A percentile compares a stretch with the other conserved stretches of the same genome.
Evolutionary conservation across 1,139 yeast genomes (phyloP).

Genomic region (Suhomyces choctaworum): DNA sequence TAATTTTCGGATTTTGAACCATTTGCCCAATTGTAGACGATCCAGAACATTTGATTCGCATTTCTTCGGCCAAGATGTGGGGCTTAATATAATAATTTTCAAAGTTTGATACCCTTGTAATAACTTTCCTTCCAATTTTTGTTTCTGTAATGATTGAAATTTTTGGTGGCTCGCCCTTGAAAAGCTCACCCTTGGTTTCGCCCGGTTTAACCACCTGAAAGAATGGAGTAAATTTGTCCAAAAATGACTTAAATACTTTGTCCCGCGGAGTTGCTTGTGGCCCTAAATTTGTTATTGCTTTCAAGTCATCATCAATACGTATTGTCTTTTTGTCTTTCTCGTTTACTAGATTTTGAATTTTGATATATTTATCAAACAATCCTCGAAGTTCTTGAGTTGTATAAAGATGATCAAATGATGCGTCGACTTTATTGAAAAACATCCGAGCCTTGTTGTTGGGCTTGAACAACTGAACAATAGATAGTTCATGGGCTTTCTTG

Average conservation of each 20-base stretch:
- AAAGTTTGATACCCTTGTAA: constrained; percentile 70
- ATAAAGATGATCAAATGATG: constrained; percentile 43
- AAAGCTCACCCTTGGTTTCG: constrained; percentile 39
- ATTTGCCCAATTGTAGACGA: constrained; percentile 71
- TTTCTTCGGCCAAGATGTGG: constrained; percentile 61
- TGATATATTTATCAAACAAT: constrained; percentile 57
- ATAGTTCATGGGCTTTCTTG: constrained; percentile 30
- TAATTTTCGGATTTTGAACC: constrained; percentile 52
- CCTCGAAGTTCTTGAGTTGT: constrained; percentile 54
- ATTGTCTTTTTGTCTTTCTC: constrained; percentile 50
- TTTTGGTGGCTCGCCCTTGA: constrained; percentile 68
- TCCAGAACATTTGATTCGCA: constrained; percentile 83
- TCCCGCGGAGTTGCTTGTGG: constrained; percentile 47
- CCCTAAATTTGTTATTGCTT: constrained; percentile 26
- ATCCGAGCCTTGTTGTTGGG: constrained; percentile 53
- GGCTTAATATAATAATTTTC: constrained; percentile 70
- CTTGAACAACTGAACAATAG: constrained; percentile 47
- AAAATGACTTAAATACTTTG: constrained; percentile 48
- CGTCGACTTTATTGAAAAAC: constrained; percentile 50
- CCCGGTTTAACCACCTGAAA: constrained; percentile 57
- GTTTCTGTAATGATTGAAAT: constrained; percentile 69
- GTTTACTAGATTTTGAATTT: constrained; percentile 48
- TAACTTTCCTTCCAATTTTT: constrained; percentile 78
- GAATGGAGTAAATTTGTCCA: constrained; percentile 55
- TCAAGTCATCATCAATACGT: constrained; percentile 49